A percentile compares a stretch with the other conserved stretches of the same genome.
Evolutionary conservation across 1,284 basidiomycete genomes (phyloP).

Genomic region (Rhodofomes roseus): DNA sequence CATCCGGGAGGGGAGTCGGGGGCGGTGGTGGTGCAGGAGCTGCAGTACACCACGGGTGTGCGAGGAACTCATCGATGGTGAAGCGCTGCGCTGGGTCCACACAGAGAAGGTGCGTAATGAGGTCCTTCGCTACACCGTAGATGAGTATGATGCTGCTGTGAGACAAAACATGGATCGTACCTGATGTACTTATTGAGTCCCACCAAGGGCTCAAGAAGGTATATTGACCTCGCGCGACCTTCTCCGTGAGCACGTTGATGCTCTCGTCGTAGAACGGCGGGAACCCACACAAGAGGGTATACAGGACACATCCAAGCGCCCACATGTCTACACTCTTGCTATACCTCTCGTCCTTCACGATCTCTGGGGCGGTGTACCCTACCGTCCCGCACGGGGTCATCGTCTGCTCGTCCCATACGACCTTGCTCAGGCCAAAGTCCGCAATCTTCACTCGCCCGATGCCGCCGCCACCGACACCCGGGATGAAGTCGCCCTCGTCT

Average conservation of each 20-base stretch:
- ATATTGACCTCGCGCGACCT: slow-evolving; percentile 96
- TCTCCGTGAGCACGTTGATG: slow-evolving; percentile 97
- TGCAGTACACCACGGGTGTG: slow-evolving; percentile 92
- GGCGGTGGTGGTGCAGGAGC: slow-evolving; percentile 52
- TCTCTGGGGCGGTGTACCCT: slow-evolving; percentile 98
- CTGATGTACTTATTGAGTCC: slow-evolving; percentile 89
- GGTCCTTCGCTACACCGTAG: slow-evolving; percentile 85
- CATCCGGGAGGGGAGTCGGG: slow-evolving; percentile 47
- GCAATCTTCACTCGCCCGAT: slow-evolving; percentile 99
- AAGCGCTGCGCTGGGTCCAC: slow-evolving; percentile 95
- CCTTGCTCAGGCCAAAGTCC: slow-evolving; percentile 97
- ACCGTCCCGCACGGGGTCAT: slow-evolving; percentile 99
- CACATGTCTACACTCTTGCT: slow-evolving; percentile 99
- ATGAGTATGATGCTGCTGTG: background rate
- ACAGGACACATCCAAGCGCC: slow-evolving; percentile 98
- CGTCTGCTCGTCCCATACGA: slow-evolving; percentile 98
- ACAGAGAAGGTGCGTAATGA: slow-evolving; percentile 93
- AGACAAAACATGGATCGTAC: slow-evolving; percentile 38
- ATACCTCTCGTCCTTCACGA: slow-evolving; percentile 99
- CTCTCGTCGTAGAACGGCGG: slow-evolving; percentile 99
- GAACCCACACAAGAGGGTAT: slow-evolving; percentile 98
- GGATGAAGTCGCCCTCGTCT: slow-evolving; percentile 95
- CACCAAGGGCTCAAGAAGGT: slow-evolving; percentile 99
- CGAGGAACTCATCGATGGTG: slow-evolving; percentile 97
- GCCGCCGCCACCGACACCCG: slow-evolving; percentile 91